Percentiles rank a stretch among this genome's conserved stretches.
Conservation (phyloP, 768 basidiomycete genomes). For the Leccinum ochraceum region DNA sequence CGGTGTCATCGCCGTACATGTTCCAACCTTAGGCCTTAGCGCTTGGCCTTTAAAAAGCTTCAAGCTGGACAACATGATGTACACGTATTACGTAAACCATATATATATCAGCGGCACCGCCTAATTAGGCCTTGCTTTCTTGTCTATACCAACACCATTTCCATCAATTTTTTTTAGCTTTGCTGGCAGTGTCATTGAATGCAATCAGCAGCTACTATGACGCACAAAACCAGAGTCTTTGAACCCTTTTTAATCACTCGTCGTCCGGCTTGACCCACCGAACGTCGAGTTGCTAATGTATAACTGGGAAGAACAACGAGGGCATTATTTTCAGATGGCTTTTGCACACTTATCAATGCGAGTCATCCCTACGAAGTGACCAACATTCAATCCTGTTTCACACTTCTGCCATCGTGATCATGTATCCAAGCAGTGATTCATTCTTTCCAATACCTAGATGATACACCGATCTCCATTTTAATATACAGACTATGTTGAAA, state of each 20-base stretch:
- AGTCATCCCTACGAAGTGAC: slow-evolving; percentile 1
- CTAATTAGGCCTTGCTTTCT: not conserved
- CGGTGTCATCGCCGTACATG: slow-evolving; percentile 21
- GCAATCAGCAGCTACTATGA: not conserved
- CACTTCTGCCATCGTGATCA: not conserved
- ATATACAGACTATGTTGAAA: not conserved
- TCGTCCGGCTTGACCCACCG: slow-evolving; percentile 43
- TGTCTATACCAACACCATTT: not conserved
- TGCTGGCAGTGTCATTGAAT: not conserved
- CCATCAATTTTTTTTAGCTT: not conserved
- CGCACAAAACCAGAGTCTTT: not conserved
- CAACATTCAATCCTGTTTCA: not conserved
- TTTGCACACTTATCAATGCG: slow-evolving; percentile 6
- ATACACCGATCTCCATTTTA: not conserved
- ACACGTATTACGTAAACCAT: not conserved
- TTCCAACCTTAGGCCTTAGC: not conserved
- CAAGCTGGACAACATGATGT: not conserved
- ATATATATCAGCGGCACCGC: not conserved
- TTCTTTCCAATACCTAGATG: not conserved
- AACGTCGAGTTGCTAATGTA: slow-evolving; percentile 51
- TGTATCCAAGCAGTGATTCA: not conserved
- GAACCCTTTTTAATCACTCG: slow-evolving; percentile 49
- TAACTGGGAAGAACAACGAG: slow-evolving; percentile 43
- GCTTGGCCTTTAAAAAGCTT: no score
- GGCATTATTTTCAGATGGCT: slow-evolving; percentile 60